Base-by-base conservation (phyloP, 371 early-diverging fungal species). In the Zopfochytrium polystomum region DNA sequence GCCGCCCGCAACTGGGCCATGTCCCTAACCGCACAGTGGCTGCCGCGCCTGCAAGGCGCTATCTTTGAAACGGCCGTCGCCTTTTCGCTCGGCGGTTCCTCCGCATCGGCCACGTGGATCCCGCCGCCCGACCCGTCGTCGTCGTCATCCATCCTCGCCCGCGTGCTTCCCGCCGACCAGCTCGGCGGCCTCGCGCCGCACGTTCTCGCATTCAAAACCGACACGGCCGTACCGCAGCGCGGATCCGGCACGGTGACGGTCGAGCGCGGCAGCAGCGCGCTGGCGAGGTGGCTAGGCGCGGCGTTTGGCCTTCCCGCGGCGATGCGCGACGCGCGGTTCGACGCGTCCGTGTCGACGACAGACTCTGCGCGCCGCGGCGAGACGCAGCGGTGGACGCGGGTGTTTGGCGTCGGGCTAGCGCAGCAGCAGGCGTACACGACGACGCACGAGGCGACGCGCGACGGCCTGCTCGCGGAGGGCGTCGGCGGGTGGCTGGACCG, bases 401-500 rank as follows among this genome's bases (percentile, higher is more conserved):
- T 48, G 9, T 48, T 48, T 48, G 49, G 49, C 25, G 9, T 48
- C 9, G 49, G 49, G 9, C 13, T 13, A 13, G 9, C 49, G 9
- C 22, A 22, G 9, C 49, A 48, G 22, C n/a, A 9, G 9, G n/a
- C 49, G 9, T 48, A 48, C 25, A 20, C 49, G 9, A 48, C 49
- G 49, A 48, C 49, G 9, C 49, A 48, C 49, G 9, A 26, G n/a
- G 49, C 25, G 9, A 48, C 22, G 9, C 49, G 49, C 22, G 49
- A 48, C 22, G 22, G 22, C n/a, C 9, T 48, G 9, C 49, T 48
- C 49, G 22, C 22, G 25, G 49, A 48, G 25, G 22, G 49, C n/a
- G 49, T 48, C 25, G 49, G 49, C 9, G 49, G 49, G 13, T 20
- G n/a, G 13, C 25, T 48, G 49, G 49, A 48, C 25, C 49, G 13